phyloP scores from a whole-genome alignment of 208 protist species.

The Trypanosoma avium region DNA sequence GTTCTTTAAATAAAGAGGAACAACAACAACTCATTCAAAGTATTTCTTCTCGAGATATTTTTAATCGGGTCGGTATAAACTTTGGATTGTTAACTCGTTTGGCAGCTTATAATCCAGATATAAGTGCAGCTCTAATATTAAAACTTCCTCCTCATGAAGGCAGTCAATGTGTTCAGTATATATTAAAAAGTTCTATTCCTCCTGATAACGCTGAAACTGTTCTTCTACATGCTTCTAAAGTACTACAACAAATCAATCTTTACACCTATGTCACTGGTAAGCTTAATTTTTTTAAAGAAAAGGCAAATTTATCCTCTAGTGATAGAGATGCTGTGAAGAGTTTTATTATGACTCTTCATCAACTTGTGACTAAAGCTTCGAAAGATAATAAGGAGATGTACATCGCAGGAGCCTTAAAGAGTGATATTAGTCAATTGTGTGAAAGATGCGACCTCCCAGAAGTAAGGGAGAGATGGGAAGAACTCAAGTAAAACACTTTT shows the following conservation, averaged over 20 bases:
- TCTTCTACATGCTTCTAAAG: constrained; percentile 42
- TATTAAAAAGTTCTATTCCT: constrained; percentile 44
- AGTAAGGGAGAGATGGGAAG: constrained; percentile 52
- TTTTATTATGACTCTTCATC: constrained; percentile 58
- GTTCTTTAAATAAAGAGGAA: constrained; percentile 37
- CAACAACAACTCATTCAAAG: constrained; percentile 36
- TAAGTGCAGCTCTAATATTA: constrained; percentile 48
- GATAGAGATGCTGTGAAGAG: constrained; percentile 44
- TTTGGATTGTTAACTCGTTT: constrained; percentile 36
- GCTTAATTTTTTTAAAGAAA: constrained; percentile 50
- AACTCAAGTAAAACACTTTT: constrained; percentile 46
- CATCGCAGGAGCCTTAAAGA: constrained; percentile 41
- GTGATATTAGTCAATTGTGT: constrained; percentile 53
- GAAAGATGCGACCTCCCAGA: constrained; percentile 43
- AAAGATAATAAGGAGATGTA: constrained; percentile 78
- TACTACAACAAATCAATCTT: constrained; percentile 60
- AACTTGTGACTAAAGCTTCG: constrained; percentile 50
- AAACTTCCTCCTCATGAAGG: constrained; percentile 35
- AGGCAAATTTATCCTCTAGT: constrained; percentile 16
- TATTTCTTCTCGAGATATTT: constrained; percentile 34
- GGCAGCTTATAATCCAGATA: constrained; percentile 54
- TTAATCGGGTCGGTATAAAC: constrained; percentile 43
- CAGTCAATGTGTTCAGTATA: constrained; percentile 41
- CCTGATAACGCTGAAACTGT: constrained; percentile 49
- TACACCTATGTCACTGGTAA: constrained; percentile 41